Base-by-base conservation (phyloP, 2,329 filamentous ascomycete genomes). In the Capronia coronata region DNA sequence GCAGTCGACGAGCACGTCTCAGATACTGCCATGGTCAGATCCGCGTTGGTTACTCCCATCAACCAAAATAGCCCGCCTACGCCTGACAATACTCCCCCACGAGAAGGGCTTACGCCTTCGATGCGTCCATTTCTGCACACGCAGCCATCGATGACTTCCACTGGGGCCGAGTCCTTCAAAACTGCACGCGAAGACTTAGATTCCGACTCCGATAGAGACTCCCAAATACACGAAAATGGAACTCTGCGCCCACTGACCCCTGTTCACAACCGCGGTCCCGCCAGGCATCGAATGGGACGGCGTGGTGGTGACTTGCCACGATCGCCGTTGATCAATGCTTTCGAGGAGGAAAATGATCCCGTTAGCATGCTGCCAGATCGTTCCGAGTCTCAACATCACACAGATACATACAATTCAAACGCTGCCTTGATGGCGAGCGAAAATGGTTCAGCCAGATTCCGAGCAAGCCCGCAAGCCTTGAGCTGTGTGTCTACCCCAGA, bases 61-160 rank as follows among this genome's bases (percentile, higher is more conserved):
- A 60, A 59, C 50, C 59, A 55, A 54, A 58, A 48, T 59, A 65
- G 49, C 56, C 58, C 47, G 49, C 84, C 83, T 25, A 89, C 85
- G 2, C 86, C 85, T 27, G 85, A 88, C 66, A 77, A 84, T 39
- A 89, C 85, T 13, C 86, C 84, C 45, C 85, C 85, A 29, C 76
- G 80, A 52, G 57, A 62, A 25, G 56, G 61, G 19, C 61, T 64
- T n/a, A 58, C 58, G 3, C 56, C 61, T 48, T 64, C 62, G 47
- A 59, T 76, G 14, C 63, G 66, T 14, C 61, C 73, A 38, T 67
- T 66, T 54, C 75, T 81, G 55, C 74, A 76, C 18, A 78, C 76
- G 25, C 77, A 77, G 54, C 67, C 73, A 8, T 82, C 73, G 2
- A 67, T 75, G 5, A 74, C 72, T 1, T 82, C 79, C 45, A 81